These are phyloP conservation scores for Camptophora hylomeconis DNA, from an alignment of 2,329 filamentous ascomycete species.

Conservation along the genomic window DNA sequence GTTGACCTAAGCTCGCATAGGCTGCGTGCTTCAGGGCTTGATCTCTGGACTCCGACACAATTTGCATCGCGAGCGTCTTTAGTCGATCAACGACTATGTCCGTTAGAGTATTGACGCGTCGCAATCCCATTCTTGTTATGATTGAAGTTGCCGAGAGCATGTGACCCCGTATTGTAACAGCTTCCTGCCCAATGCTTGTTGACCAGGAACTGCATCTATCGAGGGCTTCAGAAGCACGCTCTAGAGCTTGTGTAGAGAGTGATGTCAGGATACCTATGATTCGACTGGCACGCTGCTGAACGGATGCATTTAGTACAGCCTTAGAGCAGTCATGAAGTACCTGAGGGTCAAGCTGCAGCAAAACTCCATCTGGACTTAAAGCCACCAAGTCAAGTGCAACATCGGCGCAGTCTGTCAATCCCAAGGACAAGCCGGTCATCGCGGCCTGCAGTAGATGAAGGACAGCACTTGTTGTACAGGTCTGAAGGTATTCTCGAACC, in stretches of 20 bases:
- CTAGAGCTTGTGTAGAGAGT: conserved; percentile 31
- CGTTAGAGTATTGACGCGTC: conserved; percentile 27
- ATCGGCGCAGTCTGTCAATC: conserved; percentile 32
- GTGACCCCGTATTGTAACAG: conserved; percentile 47
- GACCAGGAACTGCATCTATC: conserved; percentile 33
- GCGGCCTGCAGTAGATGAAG: conserved; percentile 30
- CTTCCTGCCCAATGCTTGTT: conserved; percentile 44
- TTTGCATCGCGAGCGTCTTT: too few species aligned
- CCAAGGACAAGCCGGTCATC: conserved; percentile 30
- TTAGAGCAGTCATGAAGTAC: conserved; percentile 5
- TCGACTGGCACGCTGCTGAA: conserved; percentile 54
- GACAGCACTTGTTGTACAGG: conserved; percentile 22
- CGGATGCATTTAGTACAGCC: conserved; percentile 51
- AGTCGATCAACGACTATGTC: conserved; percentile 38
- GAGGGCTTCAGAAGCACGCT: conserved; percentile 4
- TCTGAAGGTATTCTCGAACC: conserved; percentile 13
- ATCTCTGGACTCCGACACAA: conserved; percentile 43
- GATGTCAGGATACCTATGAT: conserved; percentile 65
- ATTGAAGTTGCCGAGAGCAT: conserved; percentile 46
- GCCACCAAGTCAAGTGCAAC: conserved; percentile 43
- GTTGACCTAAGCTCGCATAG: conserved; percentile 45
- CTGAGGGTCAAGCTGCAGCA: conserved; percentile 4
- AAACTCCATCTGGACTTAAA: conserved; percentile 38
- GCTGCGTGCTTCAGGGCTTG: conserved; percentile 43
- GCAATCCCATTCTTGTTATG: conserved; percentile 43